Percentiles rank a stretch among this genome's conserved stretches.
Evolutionary conservation across 1,284 basidiomycete species (phyloP).

Genomic region (Cerioporus squamosus): DNA sequence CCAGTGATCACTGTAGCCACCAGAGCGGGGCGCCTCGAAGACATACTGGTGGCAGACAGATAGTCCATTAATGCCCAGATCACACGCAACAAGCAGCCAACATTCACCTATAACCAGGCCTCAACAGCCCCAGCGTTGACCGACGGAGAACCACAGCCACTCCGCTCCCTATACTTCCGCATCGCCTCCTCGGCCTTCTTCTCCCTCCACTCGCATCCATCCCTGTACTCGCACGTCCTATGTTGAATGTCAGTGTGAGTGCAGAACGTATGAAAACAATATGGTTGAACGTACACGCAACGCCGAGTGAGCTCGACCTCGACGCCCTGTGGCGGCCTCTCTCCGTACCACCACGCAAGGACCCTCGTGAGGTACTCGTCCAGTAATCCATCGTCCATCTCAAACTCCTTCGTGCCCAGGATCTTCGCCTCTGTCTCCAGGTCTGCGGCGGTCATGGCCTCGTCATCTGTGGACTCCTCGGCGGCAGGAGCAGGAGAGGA

Average conservation of each 20-base stretch:
- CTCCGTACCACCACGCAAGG: constrained; percentile 78
- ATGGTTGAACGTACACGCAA: constrained; percentile 62
- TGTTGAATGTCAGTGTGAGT: neutral
- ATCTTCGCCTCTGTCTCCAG: constrained; percentile 42
- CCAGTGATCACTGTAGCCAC: too few species aligned
- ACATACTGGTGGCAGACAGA: too few species aligned
- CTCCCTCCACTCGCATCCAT: constrained; percentile 85
- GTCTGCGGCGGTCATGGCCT: constrained; percentile 17
- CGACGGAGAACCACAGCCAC: neutral
- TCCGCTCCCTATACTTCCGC: constrained; percentile 4
- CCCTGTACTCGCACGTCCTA: constrained; percentile 80
- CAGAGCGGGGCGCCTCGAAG: too few species aligned
- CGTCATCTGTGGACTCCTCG: constrained; percentile 16
- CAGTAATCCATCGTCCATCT: constrained; percentile 60
- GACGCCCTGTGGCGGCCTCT: constrained; percentile 71
- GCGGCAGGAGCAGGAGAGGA: neutral
- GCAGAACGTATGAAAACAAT: neutral
- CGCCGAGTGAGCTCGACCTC: constrained; percentile 59
- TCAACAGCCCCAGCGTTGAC: neutral
- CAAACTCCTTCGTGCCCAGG: constrained; percentile 71
- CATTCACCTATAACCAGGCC: neutral
- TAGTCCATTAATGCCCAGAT: too few species aligned
- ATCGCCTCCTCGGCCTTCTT: constrained; percentile 56
- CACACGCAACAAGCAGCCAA: too few species aligned
- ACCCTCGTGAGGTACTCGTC: constrained; percentile 59